These are phyloP conservation scores for Colletotrichum zoysiae DNA, from an alignment of 2,329 filamentous ascomycete genomes.

Conservation along the genomic window DNA sequence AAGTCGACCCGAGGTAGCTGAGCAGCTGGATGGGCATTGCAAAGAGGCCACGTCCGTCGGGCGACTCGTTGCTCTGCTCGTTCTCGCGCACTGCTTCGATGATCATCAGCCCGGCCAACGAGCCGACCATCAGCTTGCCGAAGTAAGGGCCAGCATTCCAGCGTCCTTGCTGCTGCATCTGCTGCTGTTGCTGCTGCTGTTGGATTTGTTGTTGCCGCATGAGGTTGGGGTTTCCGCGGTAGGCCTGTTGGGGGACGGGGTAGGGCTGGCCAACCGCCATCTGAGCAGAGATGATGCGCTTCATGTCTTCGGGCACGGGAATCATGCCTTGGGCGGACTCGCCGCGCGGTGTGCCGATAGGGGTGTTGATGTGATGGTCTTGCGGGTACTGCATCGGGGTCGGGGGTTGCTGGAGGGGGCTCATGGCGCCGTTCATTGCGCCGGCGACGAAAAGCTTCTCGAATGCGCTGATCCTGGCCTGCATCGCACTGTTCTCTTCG, in stretches of 20 bases:
- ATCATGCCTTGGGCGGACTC: slow-evolving; percentile 70
- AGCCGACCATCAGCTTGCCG: slow-evolving; percentile 91
- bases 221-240: slow-evolving; percentile 58
- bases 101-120: slow-evolving; percentile 91
- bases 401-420: slow-evolving; percentile 65
- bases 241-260: slow-evolving; percentile 61
- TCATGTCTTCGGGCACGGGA: slow-evolving; percentile 75
- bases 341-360: slow-evolving; percentile 57
- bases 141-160: slow-evolving; percentile 70
- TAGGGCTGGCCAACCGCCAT: slow-evolving; percentile 68
- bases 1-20: slow-evolving; percentile 58
- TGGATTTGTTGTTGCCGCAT: slow-evolving; percentile 70
- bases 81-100: slow-evolving; percentile 81
- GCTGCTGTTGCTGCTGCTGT: slow-evolving; percentile 57
- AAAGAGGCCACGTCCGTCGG: slow-evolving; percentile 75
- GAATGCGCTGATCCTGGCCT: slow-evolving; percentile 79
- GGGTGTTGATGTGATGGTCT: slow-evolving; percentile 60
- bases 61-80: slow-evolving; percentile 73
- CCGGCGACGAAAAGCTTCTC: slow-evolving; percentile 84
- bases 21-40: slow-evolving; percentile 73
- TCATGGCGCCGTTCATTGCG: slow-evolving; percentile 74
- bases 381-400: slow-evolving; percentile 66
- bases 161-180: slow-evolving; percentile 62
- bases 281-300: slow-evolving; percentile 70
- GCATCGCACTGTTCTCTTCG: slow-evolving; percentile 85